phyloP scores from a whole-genome alignment of 805 yeast species.

The Tetrapisispora iriomotensis region DNA sequence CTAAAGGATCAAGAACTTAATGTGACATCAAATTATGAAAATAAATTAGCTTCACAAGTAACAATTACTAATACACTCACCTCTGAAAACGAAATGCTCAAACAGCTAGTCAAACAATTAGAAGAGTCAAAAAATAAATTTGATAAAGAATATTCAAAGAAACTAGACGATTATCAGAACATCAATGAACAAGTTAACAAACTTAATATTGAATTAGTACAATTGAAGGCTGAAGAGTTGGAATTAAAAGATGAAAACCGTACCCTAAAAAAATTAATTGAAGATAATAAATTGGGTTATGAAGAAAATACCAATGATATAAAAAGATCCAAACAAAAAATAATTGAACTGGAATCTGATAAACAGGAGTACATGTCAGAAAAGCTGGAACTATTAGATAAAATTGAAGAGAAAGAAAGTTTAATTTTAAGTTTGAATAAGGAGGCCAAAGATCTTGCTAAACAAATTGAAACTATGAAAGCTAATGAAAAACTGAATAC shows the following conservation, averaged over 20 bases:
- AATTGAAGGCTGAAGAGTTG: conserved; percentile 21
- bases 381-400: conserved; percentile 19
- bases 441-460: conserved; percentile 4
- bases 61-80: conserved; percentile 26
- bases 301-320: conserved; percentile 15
- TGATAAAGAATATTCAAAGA: conserved; percentile 12
- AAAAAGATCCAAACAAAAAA: conserved; percentile 13
- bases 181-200: conserved; percentile 25
- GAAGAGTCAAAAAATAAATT: conserved; percentile 12
- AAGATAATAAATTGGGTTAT: conserved; percentile 9
- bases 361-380: conserved; percentile 16
- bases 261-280: conserved; percentile 13
- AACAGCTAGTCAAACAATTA: conserved; percentile 12
- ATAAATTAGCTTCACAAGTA: conserved; percentile 29
- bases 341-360: conserved; percentile 13
- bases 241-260: conserved; percentile 23
- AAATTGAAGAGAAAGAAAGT: conserved; percentile 14
- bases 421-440: conserved; percentile 10
- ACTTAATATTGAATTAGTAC: conserved; percentile 23
- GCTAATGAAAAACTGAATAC: not conserved
- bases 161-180: conserved; percentile 14
- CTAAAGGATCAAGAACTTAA: conserved; percentile 12
- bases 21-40: conserved; percentile 24
- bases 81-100: conserved; percentile 23
- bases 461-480: not conserved